phyloP scores from a whole-genome alignment of 352 stramenopile species.

The Paralagenidium karlingii region DNA sequence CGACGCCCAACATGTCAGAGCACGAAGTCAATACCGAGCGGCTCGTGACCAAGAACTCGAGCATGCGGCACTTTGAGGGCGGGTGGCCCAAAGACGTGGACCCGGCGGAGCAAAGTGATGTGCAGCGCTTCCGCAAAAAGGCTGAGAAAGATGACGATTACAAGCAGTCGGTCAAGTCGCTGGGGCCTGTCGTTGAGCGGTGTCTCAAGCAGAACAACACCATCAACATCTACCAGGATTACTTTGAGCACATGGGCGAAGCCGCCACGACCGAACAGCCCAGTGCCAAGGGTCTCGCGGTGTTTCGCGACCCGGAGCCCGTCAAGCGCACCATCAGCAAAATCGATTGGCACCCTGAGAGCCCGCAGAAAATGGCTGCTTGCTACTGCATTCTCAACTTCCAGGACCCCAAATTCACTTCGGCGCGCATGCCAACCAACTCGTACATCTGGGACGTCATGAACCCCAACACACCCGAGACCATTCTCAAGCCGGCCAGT shows the following conservation, averaged over 20 bases:
- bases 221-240: slow-evolving; percentile 97
- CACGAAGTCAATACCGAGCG: slow-evolving; percentile 92
- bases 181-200: slow-evolving; percentile 86
- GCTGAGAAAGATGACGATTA: slow-evolving; percentile 96
- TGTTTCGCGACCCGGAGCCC: slow-evolving; percentile 92
- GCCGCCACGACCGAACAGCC: slow-evolving; percentile 90
- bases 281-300: slow-evolving; percentile 92
- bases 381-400: slow-evolving; percentile 95
- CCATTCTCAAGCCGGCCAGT: slow-evolving; percentile 81
- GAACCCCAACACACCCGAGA: slow-evolving; percentile 95
- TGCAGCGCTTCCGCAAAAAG: slow-evolving; percentile 95
- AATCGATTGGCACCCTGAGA: slow-evolving; percentile 97
- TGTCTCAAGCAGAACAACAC: slow-evolving; percentile 97
- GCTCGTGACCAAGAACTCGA: slow-evolving; percentile 86
- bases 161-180: slow-evolving; percentile 87
- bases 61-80: slow-evolving; percentile 92
- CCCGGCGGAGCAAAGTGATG: slow-evolving; percentile 91
- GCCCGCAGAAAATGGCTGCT: slow-evolving; percentile 92
- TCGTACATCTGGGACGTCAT: slow-evolving; percentile 96
- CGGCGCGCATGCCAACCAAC: slow-evolving; percentile 59
- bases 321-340: slow-evolving; percentile 91
- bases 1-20: slow-evolving; percentile 84
- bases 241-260: slow-evolving; percentile 88
- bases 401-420: slow-evolving; percentile 89
- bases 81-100: slow-evolving; percentile 97